phyloP scores from a whole-genome alignment of 2,329 filamentous ascomycete genomes.

The Ophiosphaerella korrae region DNA sequence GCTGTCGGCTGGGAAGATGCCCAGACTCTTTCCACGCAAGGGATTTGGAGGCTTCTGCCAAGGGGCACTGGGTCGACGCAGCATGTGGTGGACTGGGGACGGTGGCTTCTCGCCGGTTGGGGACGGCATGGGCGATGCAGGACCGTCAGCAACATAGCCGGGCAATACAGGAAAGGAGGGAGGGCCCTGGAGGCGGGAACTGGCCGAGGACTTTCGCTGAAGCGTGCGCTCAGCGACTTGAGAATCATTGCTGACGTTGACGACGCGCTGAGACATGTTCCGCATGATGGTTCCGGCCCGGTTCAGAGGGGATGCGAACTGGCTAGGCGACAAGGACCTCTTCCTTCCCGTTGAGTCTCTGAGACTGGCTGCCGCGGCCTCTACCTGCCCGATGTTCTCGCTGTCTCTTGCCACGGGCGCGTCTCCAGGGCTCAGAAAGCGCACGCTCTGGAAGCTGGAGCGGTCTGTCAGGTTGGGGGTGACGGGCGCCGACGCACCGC shows the following conservation, averaged over 20 bases:
- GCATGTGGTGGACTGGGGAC: slow-evolving; percentile 36
- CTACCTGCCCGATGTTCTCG: slow-evolving; percentile 65
- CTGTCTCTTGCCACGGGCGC: slow-evolving; percentile 57
- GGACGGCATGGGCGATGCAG: slow-evolving; percentile 35
- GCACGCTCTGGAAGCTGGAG: slow-evolving; percentile 60
- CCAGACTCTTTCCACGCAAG: slow-evolving; percentile 81
- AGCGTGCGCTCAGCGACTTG: slow-evolving; percentile 78
- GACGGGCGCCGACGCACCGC: slow-evolving; percentile 51
- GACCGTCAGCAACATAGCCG: slow-evolving; percentile 54
- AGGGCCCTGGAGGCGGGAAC: slow-evolving; percentile 59
- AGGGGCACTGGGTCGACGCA: slow-evolving; percentile 46
- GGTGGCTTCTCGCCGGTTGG: slow-evolving; percentile 46
- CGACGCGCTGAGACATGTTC: slow-evolving; percentile 94
- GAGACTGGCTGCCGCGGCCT: slow-evolving; percentile 51
- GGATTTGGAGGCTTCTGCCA: slow-evolving; percentile 66
- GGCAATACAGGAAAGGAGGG: slow-evolving; percentile 58
- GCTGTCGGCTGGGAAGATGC: slow-evolving; percentile 81
- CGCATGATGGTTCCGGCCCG: slow-evolving; percentile 58
- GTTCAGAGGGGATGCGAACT: slow-evolving; percentile 53
- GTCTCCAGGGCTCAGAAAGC: slow-evolving; percentile 55
- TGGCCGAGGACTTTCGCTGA: slow-evolving; percentile 64
- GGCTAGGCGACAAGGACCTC: slow-evolving; percentile 53
- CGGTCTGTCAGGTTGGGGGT: slow-evolving; percentile 51
- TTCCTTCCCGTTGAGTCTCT: slow-evolving; percentile 52
- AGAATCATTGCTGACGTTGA: slow-evolving; percentile 93